These are phyloP conservation scores for Coemansia umbellata DNA, from an alignment of 192 early-diverging fungal genomes.

Conservation along the genomic window DNA sequence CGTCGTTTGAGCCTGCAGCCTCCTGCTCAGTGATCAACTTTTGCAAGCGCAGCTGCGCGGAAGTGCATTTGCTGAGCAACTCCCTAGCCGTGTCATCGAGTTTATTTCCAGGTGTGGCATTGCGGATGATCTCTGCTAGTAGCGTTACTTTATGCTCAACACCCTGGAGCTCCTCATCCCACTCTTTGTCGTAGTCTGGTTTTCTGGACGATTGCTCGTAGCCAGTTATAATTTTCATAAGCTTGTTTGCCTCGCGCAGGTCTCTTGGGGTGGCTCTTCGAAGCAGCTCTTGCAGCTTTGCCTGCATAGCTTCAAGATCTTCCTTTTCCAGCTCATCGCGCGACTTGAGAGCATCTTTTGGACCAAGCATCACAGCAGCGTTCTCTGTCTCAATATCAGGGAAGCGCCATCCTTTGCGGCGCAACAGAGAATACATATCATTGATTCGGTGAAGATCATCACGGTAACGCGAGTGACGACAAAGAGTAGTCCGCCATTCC, in stretches of 20 bases:
- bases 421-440: constrained; percentile 89
- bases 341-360: constrained; percentile 68
- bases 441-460: constrained; percentile 92
- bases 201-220: constrained; percentile 68
- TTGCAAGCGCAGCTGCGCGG: constrained; percentile 33
- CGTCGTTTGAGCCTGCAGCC: not conserved
- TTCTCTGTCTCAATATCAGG: constrained; percentile 41
- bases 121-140: constrained; percentile 78
- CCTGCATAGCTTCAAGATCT: constrained; percentile 65
- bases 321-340: constrained; percentile 94
- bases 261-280: constrained; percentile 90
- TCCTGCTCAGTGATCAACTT: constrained; percentile 41
- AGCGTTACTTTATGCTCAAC: constrained; percentile 73
- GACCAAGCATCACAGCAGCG: constrained; percentile 44
- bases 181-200: constrained; percentile 78
- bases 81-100: constrained; percentile 37
- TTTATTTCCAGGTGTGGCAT: constrained; percentile 57
- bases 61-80: constrained; percentile 35
- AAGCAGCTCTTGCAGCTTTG: constrained; percentile 95
- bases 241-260: constrained; percentile 90
- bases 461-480: constrained; percentile 82
- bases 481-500: constrained; percentile 90
- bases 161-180: constrained; percentile 72
- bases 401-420: constrained; percentile 72
- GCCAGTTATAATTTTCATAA: constrained; percentile 98